These are phyloP conservation scores for Ehretia macrophylla DNA, from an alignment of 257 asterid genomes.

Conservation along the genomic window DNA sequence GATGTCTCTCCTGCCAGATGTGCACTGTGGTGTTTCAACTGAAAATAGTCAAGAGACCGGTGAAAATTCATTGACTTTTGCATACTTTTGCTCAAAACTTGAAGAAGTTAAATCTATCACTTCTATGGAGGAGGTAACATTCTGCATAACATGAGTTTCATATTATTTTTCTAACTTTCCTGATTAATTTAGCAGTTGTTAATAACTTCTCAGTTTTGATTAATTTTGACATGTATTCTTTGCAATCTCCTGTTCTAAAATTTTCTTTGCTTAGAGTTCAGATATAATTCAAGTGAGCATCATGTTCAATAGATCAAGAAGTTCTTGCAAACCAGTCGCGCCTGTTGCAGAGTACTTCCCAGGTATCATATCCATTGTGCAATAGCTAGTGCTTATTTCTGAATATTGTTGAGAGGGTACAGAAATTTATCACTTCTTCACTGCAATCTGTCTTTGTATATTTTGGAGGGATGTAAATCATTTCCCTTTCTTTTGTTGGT, in stretches of 20 bases:
- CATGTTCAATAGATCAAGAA: slow-evolving; percentile 72
- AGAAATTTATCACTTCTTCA: background rate
- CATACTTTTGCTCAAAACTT: slow-evolving; percentile 46
- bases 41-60: slow-evolving; percentile 41
- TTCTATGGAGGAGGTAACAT: slow-evolving; percentile 74
- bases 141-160: slow-evolving; percentile 8
- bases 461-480: background rate
- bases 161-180: background rate
- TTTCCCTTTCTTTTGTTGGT: slow-evolving; percentile 8
- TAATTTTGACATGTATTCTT: slow-evolving; percentile 16
- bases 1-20: slow-evolving; percentile 39
- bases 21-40: slow-evolving; percentile 38
- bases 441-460: background rate
- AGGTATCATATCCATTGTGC: slow-evolving; percentile 37
- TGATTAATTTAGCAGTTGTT: background rate
- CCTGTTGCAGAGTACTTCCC: slow-evolving; percentile 84
- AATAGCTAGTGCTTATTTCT: slow-evolving; percentile 1
- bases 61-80: slow-evolving; percentile 46
- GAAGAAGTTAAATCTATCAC: slow-evolving; percentile 31
- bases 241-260: slow-evolving; percentile 22
- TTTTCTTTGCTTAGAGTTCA: slow-evolving; percentile 55
- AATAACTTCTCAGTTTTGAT: slow-evolving; percentile 2
- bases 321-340: slow-evolving; percentile 52
- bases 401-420: background rate
- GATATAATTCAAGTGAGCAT: slow-evolving; percentile 69